Conservation (phyloP, 495 filamentous ascomycete species). For the Tirmania nivea region DNA sequence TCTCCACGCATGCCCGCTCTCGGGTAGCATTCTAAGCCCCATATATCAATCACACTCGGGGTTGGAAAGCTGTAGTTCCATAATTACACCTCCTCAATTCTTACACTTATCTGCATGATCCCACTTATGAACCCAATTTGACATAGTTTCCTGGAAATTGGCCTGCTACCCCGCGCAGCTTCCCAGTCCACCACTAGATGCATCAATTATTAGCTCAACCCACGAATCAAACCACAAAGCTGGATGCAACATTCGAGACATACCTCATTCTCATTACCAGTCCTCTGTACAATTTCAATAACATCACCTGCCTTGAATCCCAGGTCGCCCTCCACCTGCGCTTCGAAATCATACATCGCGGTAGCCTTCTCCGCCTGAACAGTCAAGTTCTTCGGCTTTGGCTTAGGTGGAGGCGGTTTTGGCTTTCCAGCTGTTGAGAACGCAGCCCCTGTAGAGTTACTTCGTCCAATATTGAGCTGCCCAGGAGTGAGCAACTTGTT, state of each 20-base stretch:
- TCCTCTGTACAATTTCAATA: conserved; percentile 68
- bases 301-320: conserved; percentile 77
- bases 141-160: conserved; percentile 74
- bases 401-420: conserved; percentile 76
- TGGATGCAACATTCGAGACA: background rate
- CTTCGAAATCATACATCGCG: conserved; percentile 86
- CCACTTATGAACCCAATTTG: conserved; percentile 6
- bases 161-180: conserved; percentile 50
- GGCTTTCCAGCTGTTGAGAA: conserved; percentile 42
- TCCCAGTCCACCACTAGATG: conserved; percentile 63
- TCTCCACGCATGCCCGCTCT: no score
- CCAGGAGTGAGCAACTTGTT: background rate
- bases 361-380: conserved; percentile 47
- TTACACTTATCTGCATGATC: no score
- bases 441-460: conserved; percentile 30
- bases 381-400: conserved; percentile 58
- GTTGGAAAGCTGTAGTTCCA: no score
- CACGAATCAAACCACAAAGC: background rate
- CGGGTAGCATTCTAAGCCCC: no score
- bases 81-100: no score
- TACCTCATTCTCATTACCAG: conserved; percentile 61
- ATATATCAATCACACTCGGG: no score
- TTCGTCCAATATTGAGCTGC: conserved; percentile 28
- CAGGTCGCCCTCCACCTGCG: conserved; percentile 83
- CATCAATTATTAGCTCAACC: background rate